These are phyloP conservation scores for Cicer judaicum DNA, from an alignment of 306 rosid species.

Conservation along the genomic window DNA sequence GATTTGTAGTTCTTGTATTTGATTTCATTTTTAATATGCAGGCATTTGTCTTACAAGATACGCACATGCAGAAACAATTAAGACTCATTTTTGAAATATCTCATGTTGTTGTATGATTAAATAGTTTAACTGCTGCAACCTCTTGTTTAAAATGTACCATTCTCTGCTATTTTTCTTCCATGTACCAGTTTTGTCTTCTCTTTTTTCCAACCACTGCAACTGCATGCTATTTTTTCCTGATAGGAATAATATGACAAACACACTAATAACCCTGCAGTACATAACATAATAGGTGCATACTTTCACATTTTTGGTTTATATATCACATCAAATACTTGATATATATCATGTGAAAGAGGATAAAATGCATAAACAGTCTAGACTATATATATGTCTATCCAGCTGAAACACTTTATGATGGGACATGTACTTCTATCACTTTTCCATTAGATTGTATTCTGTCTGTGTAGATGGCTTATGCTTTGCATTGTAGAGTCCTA, in stretches of 20 bases:
- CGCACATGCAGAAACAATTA: not conserved
- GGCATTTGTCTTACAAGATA: not conserved
- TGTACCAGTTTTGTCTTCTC: not conserved
- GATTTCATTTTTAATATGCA: conserved; percentile 25
- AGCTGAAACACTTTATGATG: not conserved
- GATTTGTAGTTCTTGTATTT: conserved; percentile 18
- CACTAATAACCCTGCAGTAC: not conserved
- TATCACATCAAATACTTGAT: not conserved
- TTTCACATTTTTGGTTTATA: not conserved
- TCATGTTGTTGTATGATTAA: not conserved
- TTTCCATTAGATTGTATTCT: not conserved
- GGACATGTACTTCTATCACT: not conserved
- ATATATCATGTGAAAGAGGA: conserved; percentile 4
- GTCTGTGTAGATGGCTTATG: not conserved
- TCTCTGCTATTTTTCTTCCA: conserved; percentile 9
- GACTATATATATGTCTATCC: not conserved
- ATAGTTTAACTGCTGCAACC: not conserved
- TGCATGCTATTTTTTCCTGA: not conserved
- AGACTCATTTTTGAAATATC: not conserved
- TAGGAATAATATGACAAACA: not conserved
- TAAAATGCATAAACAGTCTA: not conserved
- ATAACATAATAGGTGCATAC: not conserved
- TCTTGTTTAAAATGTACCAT: conserved; percentile 4
- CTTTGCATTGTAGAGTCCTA: not conserved
- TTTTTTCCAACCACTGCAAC: not conserved